Evolutionary conservation across 1,139 yeast species (phyloP).

Genomic region (Scheffersomyces insectosa): DNA sequence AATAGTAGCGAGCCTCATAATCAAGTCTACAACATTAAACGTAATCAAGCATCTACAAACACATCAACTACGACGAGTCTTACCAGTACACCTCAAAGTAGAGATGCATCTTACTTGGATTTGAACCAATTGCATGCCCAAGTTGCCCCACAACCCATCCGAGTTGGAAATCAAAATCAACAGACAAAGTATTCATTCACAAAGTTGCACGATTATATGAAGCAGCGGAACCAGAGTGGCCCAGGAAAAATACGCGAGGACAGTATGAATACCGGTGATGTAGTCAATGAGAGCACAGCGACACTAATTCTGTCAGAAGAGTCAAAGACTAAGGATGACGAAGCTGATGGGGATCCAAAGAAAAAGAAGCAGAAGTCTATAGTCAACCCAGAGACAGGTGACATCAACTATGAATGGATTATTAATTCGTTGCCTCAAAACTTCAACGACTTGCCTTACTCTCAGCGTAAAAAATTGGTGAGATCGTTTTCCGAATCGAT

Average conservation of each 20-base stretch:
- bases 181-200: constrained; percentile 21
- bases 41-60: constrained; percentile 5
- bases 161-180: constrained; percentile 11
- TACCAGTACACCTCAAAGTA: constrained; percentile 27
- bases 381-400: constrained; percentile 29
- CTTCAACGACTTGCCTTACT: constrained; percentile 65
- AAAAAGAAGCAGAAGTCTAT: constrained; percentile 23
- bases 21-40: constrained; percentile 1
- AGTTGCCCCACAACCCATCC: constrained; percentile 49
- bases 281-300: constrained; percentile 5
- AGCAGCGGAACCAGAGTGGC: constrained; percentile 20
- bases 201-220: constrained; percentile 29
- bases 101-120: constrained; percentile 41
- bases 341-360: constrained; percentile 12
- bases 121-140: constrained; percentile 47
- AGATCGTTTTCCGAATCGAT: constrained; percentile 56
- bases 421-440: constrained; percentile 55
- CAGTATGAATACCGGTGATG: no score
- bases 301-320: constrained; percentile 9
- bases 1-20: constrained; percentile 5
- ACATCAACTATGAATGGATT: constrained; percentile 37
- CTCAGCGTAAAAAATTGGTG: constrained; percentile 62
- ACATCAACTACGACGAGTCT: constrained; percentile 13
- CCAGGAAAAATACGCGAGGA: background rate
- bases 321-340: background rate